phyloP scores from a whole-genome alignment of 1,284 basidiomycete genomes.

The Melampsora occidentalis region DNA sequence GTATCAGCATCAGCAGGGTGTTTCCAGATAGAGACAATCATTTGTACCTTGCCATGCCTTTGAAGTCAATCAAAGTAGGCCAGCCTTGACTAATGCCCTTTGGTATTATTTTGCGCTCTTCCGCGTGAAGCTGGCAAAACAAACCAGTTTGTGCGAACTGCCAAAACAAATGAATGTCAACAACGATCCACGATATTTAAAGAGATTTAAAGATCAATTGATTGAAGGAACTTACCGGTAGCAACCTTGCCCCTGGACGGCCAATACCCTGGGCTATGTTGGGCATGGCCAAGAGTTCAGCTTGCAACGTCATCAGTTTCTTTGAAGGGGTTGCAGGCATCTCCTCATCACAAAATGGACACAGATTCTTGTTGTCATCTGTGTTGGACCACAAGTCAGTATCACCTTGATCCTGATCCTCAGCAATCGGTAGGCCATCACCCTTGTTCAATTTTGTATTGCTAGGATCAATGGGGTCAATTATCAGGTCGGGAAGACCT shows the following conservation, averaged over 20 bases:
- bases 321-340: not conserved
- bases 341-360: conserved; percentile 2
- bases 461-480: no score
- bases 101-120: not conserved
- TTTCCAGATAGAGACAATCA: no score
- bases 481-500: no score
- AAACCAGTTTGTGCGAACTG: not conserved
- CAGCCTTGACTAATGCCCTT: not conserved
- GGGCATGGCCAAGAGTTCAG: not conserved
- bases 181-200: not conserved
- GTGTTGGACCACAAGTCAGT: no score
- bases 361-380: not conserved
- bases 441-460: no score
- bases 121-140: not conserved
- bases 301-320: not conserved
- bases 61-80: not conserved
- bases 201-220: not conserved
- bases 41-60: not conserved
- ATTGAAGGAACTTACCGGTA: no score
- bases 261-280: not conserved
- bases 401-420: no score
- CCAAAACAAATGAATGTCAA: not conserved
- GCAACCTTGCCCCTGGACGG: no score
- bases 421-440: no score
- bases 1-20: no score